phyloP scores from a whole-genome alignment of 2,329 filamentous ascomycete species.

The Samsoniella hepiali region DNA sequence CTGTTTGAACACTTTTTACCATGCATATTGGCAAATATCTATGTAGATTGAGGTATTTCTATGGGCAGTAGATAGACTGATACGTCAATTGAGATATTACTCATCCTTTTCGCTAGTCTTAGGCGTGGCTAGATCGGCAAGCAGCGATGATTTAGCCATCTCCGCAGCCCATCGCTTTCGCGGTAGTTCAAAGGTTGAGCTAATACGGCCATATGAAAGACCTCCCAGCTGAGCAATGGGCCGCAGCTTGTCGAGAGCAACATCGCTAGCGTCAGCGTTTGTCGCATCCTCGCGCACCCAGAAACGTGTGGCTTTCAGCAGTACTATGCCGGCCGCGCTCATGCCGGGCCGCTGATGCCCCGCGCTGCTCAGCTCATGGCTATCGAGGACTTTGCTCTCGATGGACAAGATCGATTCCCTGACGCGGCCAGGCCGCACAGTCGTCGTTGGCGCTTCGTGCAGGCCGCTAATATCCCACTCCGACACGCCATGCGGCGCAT shows the following conservation, averaged over 20 bases:
- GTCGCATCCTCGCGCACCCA: constrained; percentile 29
- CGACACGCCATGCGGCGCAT: constrained; percentile 67
- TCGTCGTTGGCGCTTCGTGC: constrained; percentile 24
- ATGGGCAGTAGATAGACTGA: no score
- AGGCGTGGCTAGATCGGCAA: not conserved
- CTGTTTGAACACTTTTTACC: no score
- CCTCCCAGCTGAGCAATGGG: constrained; percentile 27
- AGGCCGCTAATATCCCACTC: constrained; percentile 71
- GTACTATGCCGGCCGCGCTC: constrained; percentile 25
- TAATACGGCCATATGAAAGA: constrained; percentile 27
- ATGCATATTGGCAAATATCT: no score
- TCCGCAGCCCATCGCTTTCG: constrained; percentile 26
- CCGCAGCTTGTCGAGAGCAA: constrained; percentile 25
- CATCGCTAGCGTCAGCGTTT: constrained; percentile 24
- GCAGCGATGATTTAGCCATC: constrained; percentile 20
- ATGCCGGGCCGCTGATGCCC: constrained; percentile 19
- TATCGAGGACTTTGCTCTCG: constrained; percentile 29
- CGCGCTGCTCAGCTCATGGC: constrained; percentile 27
- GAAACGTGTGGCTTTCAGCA: constrained; percentile 29
- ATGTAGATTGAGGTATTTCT: no score
- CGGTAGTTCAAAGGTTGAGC: constrained; percentile 27
- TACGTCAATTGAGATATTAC: no score
- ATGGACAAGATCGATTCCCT: constrained; percentile 28
- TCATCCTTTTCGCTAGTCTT: no score
- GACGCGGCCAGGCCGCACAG: constrained; percentile 27